These are phyloP conservation scores for Yamadazyma sp. DNA, from an alignment of 805 yeast genomes.

Conservation along the genomic window DNA sequence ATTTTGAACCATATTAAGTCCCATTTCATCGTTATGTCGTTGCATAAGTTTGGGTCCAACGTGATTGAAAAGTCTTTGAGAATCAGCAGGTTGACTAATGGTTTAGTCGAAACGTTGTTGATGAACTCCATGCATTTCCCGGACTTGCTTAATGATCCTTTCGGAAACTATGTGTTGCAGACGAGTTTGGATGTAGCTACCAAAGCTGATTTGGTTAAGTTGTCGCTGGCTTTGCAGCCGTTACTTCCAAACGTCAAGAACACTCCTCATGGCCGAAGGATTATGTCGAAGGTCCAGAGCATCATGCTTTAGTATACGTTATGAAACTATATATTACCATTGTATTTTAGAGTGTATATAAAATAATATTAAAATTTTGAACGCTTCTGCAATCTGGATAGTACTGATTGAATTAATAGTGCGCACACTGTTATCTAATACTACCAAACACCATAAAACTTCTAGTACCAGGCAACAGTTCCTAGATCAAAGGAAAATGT, in stretches of 20 bases:
- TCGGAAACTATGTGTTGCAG: slow-evolving; percentile 59
- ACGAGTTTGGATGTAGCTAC: slow-evolving; percentile 58
- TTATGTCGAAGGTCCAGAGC: slow-evolving; percentile 61
- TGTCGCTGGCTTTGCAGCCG: slow-evolving; percentile 66
- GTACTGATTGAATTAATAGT: too few relatives aligned
- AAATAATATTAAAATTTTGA: background rate
- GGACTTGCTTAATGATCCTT: slow-evolving; percentile 54
- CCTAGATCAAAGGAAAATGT: too few relatives aligned
- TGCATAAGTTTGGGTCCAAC: slow-evolving; percentile 61
- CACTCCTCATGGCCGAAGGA: slow-evolving; percentile 96
- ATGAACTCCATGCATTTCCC: slow-evolving; percentile 33
- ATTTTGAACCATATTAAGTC: slow-evolving; percentile 36
- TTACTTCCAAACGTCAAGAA: slow-evolving; percentile 74
- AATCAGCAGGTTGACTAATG: slow-evolving; percentile 45
- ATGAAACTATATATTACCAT: too few relatives aligned
- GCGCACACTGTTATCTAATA: too few relatives aligned
- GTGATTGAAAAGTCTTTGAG: slow-evolving; percentile 58
- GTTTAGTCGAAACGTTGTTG: slow-evolving; percentile 46
- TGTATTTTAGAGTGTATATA: slow-evolving; percentile 3
- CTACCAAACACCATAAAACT: too few relatives aligned
- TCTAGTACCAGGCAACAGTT: too few relatives aligned
- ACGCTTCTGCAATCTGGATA: too few relatives aligned
- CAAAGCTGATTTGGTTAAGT: slow-evolving; percentile 49
- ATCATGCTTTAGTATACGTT: slow-evolving; percentile 7
- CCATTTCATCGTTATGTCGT: slow-evolving; percentile 47